Conservation (phyloP, 768 basidiomycete genomes). For the Strobilomyces dryophilus region DNA sequence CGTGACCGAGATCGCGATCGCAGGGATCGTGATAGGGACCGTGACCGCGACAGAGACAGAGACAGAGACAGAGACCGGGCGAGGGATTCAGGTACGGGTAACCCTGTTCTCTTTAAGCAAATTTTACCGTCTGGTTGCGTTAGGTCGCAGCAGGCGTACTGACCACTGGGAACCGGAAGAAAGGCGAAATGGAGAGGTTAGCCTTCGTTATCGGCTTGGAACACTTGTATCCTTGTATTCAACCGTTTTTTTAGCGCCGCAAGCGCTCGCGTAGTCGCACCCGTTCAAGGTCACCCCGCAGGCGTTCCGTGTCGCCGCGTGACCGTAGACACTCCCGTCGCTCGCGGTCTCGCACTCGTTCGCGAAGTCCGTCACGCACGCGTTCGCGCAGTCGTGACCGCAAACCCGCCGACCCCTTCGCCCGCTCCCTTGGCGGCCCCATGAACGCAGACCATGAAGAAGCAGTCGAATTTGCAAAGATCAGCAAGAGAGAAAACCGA, state of each 20-base stretch:
- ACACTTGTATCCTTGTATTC: neutral
- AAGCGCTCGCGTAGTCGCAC: conserved; percentile 66
- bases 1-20: conserved; percentile 36
- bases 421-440: conserved; percentile 80
- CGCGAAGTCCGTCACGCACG: conserved; percentile 46
- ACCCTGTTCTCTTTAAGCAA: neutral
- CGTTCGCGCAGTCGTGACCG: conserved; percentile 56
- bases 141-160: conserved; percentile 44
- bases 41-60: conserved; percentile 41
- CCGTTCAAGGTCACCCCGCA: conserved; percentile 61
- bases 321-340: conserved; percentile 51
- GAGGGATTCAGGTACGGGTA: conserved; percentile 54
- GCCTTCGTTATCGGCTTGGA: conserved; percentile 18
- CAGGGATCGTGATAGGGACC: conserved; percentile 42
- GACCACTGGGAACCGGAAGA: conserved; percentile 89
- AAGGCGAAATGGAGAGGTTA: conserved; percentile 67
- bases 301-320: conserved; percentile 65
- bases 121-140: neutral
- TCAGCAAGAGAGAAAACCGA: conserved; percentile 96
- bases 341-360: conserved; percentile 62
- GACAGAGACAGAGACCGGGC: conserved; percentile 45
- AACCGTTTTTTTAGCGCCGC: conserved; percentile 45
- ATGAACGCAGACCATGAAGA: conserved; percentile 92
- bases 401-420: conserved; percentile 59
- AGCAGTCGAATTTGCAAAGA: conserved; percentile 91